Conservation (phyloP, 202 grass and related monocot species). For the Schoenoplectus triqueter region DNA sequence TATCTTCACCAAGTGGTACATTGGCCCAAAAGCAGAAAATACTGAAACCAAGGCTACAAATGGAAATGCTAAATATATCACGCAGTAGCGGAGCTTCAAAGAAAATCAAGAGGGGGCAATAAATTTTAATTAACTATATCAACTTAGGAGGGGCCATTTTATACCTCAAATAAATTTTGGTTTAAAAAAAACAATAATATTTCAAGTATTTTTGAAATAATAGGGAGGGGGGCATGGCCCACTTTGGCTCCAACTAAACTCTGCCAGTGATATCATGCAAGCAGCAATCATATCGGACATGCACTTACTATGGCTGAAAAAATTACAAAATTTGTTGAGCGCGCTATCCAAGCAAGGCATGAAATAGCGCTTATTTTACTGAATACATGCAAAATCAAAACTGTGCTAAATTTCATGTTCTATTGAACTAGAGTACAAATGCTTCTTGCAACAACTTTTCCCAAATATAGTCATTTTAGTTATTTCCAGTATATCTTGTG, state of each 20-base stretch:
- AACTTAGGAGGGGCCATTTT: too few relatives aligned
- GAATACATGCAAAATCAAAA: conserved; percentile 17
- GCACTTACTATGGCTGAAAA: not conserved
- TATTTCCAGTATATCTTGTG: not conserved
- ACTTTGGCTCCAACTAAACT: too few relatives aligned
- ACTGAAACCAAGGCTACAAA: not conserved
- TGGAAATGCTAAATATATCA: conserved; percentile 4
- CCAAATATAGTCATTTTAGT: conserved; percentile 15
- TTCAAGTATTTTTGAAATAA: too few relatives aligned
- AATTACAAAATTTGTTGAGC: not conserved
- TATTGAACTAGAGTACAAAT: not conserved
- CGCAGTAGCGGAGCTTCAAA: not conserved
- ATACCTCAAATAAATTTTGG: too few relatives aligned
- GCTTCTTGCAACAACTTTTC: conserved; percentile 10
- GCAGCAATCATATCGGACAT: not conserved
- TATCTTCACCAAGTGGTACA: not conserved
- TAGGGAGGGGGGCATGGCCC: too few relatives aligned
- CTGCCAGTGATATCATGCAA: not conserved
- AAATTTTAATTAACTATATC: too few relatives aligned
- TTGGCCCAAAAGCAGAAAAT: conserved; percentile 6
- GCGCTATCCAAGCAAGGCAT: not conserved
- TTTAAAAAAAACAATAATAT: too few relatives aligned
- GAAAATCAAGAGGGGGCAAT: too few relatives aligned
- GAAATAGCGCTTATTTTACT: not conserved
- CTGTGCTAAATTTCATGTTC: not conserved